Base-by-base conservation (phyloP, 2,329 filamentous ascomycete genomes). In the Alternaria angustiovoidea region DNA sequence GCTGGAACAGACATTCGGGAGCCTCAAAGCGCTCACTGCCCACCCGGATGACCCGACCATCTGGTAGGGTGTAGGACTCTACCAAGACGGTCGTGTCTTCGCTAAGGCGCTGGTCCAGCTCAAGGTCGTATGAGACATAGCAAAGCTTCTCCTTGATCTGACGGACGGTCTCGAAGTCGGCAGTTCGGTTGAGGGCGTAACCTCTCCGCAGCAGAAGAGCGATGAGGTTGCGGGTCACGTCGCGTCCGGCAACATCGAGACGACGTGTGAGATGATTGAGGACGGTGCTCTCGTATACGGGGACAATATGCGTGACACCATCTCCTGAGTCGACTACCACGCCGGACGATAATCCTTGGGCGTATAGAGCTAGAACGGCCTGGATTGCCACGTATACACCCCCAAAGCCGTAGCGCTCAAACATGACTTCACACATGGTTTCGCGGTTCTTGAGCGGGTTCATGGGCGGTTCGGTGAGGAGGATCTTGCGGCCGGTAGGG, bases 121-220 rank as follows among this genome's bases (percentile, higher is more conserved):
- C 93, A 58, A 99, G 87, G 79, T 99, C 95, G 84, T 98, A 99
- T 12, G 94, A 97, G 58, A 99, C 94, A 79, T 99, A 99, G 86
- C 95, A 98, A 52, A 99, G 91, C 86, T 99, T 99, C 86, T 99
- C 95, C 84, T 99, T 99, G 84, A 99, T 98, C 80, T 98, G 94
- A 64, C 95, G 74, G 57, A 99, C 95, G 4, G 95, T 99, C 82
- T 99, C 95, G 80, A 99, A 99, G 80, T 99, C 95, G 77, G 95
- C 95, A 12, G 95, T 99, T 79, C 95, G 89, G 87, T 99, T 99
- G 64, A 99, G 88, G 36, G 95, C 93, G 80, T 99, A 99, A 44
- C 95, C 95, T 70, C 95, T 89, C 75, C 95, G 92, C 59, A 97
- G 87, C 20, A 99, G 89, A 51, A 99, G 89, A 51, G 93, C 93